A percentile compares a stretch with the other conserved stretches of the same genome.
These are phyloP conservation scores for Kwoniella dejecticola DNA, from an alignment of 768 basidiomycete species.

Conservation along the genomic window DNA sequence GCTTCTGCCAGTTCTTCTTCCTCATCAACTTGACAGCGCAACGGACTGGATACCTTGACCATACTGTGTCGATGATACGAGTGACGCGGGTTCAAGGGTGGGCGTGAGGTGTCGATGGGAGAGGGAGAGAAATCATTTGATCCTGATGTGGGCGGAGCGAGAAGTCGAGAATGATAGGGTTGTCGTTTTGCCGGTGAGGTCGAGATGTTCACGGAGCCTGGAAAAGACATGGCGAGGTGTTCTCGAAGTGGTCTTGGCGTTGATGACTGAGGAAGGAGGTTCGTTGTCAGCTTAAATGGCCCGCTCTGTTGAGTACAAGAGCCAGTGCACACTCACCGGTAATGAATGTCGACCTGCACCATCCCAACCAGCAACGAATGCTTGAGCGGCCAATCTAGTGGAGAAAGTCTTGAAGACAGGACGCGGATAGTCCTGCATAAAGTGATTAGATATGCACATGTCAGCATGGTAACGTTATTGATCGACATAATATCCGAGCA, in stretches of 20 bases:
- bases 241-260: slow-evolving; percentile 45
- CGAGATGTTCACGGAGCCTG: slow-evolving; percentile 36
- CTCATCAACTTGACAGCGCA: slow-evolving; percentile 50
- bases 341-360: slow-evolving; percentile 42
- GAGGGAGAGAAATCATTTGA: slow-evolving; percentile 18
- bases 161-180: slow-evolving; percentile 36
- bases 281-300: background rate
- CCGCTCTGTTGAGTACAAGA: background rate
- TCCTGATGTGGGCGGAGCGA: slow-evolving; percentile 11
- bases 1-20: slow-evolving; percentile 19
- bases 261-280: slow-evolving; percentile 19
- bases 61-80: slow-evolving; percentile 38
- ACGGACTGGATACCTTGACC: slow-evolving; percentile 46
- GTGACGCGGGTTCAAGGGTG: background rate
- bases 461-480: slow-evolving; percentile 2
- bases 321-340: slow-evolving; percentile 34
- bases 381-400: slow-evolving; percentile 48
- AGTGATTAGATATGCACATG: background rate
- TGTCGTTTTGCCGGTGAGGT: slow-evolving; percentile 22
- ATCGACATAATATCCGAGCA: slow-evolving; percentile 4
- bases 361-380: slow-evolving; percentile 47
- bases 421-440: slow-evolving; percentile 32
- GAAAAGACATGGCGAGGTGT: slow-evolving; percentile 50
- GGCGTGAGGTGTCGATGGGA: slow-evolving; percentile 24
- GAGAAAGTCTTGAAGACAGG: slow-evolving; percentile 50